Conservation (phyloP, 2,329 filamentous ascomycete species). For the Hymenoscyphus albidus region DNA sequence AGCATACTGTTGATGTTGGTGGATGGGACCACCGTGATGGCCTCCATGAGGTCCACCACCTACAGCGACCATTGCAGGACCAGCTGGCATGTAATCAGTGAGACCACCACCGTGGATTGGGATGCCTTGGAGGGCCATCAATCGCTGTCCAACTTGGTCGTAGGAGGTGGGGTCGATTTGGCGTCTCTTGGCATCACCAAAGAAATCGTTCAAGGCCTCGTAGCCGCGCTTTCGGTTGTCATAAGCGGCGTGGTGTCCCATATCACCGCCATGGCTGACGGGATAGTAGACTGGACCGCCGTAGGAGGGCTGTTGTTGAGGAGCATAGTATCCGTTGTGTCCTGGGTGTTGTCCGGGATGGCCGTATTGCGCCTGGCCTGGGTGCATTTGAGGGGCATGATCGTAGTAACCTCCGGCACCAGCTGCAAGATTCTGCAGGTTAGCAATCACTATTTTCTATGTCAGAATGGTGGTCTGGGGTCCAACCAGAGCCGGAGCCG, state of each 20-base stretch:
- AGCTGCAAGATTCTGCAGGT: constrained; percentile 35
- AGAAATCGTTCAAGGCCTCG: constrained; percentile 90
- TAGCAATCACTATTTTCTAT: constrained; percentile 31
- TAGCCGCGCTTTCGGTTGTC: constrained; percentile 80
- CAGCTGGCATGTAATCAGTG: constrained; percentile 53
- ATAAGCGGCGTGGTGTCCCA: constrained; percentile 58
- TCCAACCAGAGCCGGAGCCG: constrained; percentile 21
- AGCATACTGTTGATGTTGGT: constrained; percentile 71
- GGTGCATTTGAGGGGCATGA: constrained; percentile 58
- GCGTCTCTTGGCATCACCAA: constrained; percentile 86
- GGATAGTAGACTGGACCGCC: constrained; percentile 81
- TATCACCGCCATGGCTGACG: constrained; percentile 60
- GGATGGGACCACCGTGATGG: constrained; percentile 46
- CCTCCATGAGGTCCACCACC: constrained; percentile 41
- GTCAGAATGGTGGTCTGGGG: constrained; percentile 29
- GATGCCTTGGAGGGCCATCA: constrained; percentile 74
- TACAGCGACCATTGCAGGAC: constrained; percentile 52
- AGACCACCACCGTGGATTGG: constrained; percentile 54
- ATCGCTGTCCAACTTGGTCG: constrained; percentile 81
- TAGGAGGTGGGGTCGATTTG: constrained; percentile 89
- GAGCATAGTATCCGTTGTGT: constrained; percentile 48
- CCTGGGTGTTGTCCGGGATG: constrained; percentile 52
- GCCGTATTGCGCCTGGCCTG: constrained; percentile 48
- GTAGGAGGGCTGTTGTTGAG: constrained; percentile 52
- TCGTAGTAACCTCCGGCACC: constrained; percentile 52